Evolutionary conservation across 148 eudicot species (phyloP).

Genomic region (Heliamphora exappendiculata): DNA sequence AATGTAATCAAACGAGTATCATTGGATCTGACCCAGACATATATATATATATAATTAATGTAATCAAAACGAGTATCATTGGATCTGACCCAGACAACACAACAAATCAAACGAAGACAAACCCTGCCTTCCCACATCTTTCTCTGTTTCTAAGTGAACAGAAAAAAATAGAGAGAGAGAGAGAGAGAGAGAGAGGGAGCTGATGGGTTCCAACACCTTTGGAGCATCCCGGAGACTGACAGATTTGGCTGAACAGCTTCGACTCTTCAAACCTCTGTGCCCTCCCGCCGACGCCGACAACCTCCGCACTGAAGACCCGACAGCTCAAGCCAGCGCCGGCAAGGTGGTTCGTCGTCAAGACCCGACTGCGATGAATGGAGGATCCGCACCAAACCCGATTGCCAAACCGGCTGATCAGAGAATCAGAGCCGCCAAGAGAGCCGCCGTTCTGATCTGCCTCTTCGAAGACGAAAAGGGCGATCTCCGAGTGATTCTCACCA

Average conservation of each 20-base stretch:
- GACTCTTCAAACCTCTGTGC: conserved; percentile 29
- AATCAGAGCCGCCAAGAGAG: conserved; percentile 38
- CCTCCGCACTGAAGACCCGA: conserved; percentile 15
- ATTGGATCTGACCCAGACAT: no score
- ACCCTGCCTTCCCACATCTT: neutral
- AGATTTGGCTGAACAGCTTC: conserved; percentile 47
- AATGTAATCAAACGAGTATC: no score
- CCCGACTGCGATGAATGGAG: conserved; percentile 35
- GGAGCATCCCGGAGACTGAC: conserved; percentile 28
- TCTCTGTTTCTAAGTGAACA: conserved; percentile 10
- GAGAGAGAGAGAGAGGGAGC: no score
- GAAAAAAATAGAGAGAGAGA: no score
- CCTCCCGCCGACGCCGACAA: conserved; percentile 10
- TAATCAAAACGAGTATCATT: no score
- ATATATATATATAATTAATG: no score
- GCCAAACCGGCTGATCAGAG: conserved; percentile 17
- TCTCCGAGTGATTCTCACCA: conserved; percentile 75
- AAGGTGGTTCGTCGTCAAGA: conserved; percentile 39
- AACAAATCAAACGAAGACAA: neutral
- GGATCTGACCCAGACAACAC: neutral
- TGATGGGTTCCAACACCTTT: conserved; percentile 30
- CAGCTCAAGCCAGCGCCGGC: conserved; percentile 17
- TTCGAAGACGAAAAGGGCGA: conserved; percentile 57
- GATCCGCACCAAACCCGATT: conserved; percentile 32
- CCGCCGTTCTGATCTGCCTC: conserved; percentile 65